A percentile compares a stretch with the other conserved stretches of the same genome.
Conservation (phyloP, 2,329 filamentous ascomycete species). For the Dactylellina sp. region DNA sequence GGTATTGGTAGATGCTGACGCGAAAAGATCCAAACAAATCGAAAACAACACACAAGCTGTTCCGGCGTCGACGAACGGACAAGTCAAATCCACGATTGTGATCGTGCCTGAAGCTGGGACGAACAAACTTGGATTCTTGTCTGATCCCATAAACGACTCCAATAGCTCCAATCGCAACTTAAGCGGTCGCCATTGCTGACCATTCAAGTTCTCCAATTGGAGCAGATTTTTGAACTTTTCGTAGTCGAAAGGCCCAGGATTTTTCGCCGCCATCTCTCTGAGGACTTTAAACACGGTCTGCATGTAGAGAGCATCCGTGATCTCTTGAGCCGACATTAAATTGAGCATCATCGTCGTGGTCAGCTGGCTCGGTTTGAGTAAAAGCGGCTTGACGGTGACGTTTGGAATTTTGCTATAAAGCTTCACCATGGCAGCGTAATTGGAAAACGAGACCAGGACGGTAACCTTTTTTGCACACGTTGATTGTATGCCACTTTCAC, state of each 20-base stretch:
- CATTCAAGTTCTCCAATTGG: constrained; percentile 37
- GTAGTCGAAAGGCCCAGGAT: constrained; percentile 59
- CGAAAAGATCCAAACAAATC: constrained; percentile 75
- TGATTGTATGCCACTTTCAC: too few relatives aligned
- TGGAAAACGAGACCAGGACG: constrained; percentile 60
- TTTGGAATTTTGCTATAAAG: constrained; percentile 60
- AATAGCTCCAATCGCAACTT: constrained; percentile 60
- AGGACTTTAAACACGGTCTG: constrained; percentile 59
- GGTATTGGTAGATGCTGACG: constrained; percentile 67
- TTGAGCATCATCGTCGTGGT: constrained; percentile 60
- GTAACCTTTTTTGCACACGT: constrained; percentile 40
- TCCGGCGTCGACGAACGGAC: constrained; percentile 75
- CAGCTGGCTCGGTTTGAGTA: constrained; percentile 58
- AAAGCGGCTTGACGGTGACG: constrained; percentile 58
- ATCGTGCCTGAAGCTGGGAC: constrained; percentile 66
- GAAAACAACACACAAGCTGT: constrained; percentile 79
- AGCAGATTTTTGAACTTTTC: constrained; percentile 58
- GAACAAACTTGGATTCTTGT: constrained; percentile 53
- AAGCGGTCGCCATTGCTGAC: constrained; percentile 56
- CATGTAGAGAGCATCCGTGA: constrained; percentile 59
- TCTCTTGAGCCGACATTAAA: constrained; percentile 59
- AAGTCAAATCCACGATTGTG: constrained; percentile 78
- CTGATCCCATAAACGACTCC: constrained; percentile 59
- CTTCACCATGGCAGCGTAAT: constrained; percentile 57
- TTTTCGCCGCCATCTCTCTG: constrained; percentile 60